Percentiles rank a stretch among this genome's conserved stretches.
These are phyloP conservation scores for Salix caprea DNA, from an alignment of 345 rosid genomes.

Conservation along the genomic window DNA sequence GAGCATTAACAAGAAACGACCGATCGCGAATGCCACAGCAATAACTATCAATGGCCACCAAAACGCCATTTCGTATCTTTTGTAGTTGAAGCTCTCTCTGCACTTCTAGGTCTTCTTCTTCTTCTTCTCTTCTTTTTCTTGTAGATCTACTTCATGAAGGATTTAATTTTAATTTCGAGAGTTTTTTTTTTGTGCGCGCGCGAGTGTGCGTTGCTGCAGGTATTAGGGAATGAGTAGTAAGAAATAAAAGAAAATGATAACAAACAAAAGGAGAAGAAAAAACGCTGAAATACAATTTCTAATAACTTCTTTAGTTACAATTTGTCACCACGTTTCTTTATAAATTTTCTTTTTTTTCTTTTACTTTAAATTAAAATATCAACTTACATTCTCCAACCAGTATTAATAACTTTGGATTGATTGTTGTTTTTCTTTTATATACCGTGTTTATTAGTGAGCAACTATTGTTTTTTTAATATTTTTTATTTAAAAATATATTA, in stretches of 20 bases:
- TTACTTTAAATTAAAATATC: no score
- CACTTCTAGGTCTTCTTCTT: not conserved
- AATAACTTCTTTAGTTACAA: no score
- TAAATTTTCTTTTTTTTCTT: no score
- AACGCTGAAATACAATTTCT: not conserved
- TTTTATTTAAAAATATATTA: no score
- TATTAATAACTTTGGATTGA: no score
- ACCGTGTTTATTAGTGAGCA: no score
- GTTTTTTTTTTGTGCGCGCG: not conserved
- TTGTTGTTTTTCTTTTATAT: no score
- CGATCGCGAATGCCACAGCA: slow-evolving; percentile 84
- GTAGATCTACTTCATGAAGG: not conserved
- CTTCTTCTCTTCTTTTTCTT: not conserved
- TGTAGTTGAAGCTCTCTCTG: not conserved
- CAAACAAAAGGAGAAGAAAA: not conserved
- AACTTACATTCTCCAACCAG: no score
- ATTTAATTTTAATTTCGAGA: not conserved
- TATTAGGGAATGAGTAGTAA: not conserved
- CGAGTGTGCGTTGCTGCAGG: not conserved
- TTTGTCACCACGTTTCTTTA: no score
- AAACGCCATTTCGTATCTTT: slow-evolving; percentile 41
- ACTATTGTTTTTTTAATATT: no score
- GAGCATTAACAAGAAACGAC: slow-evolving; percentile 78
- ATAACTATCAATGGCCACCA: slow-evolving; percentile 91
- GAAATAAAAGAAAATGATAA: no score